Percentiles rank a stretch among this genome's conserved stretches.
phyloP scores from a whole-genome alignment of 495 filamentous ascomycete species.

The Lasiosphaeria miniovina region DNA sequence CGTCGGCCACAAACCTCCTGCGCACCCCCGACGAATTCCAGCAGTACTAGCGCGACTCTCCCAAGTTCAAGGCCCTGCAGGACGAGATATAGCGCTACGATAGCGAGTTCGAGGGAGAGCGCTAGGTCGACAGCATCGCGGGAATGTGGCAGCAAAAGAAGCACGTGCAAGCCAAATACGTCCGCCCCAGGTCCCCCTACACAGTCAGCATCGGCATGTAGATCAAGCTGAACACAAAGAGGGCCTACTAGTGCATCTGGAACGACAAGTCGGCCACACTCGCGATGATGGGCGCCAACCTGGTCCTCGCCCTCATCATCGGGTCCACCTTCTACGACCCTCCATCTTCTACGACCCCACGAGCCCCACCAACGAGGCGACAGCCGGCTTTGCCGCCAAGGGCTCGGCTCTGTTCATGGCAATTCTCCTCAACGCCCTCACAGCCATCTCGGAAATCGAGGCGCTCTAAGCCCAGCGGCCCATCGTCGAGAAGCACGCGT shows the following conservation, averaged over 20 bases:
- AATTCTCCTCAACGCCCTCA: constrained; percentile 52
- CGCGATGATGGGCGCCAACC: constrained; percentile 26
- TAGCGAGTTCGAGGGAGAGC: constrained; percentile 45
- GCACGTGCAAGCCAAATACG: constrained; percentile 36
- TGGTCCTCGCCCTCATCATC: constrained; percentile 47
- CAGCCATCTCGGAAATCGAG: constrained; percentile 60
- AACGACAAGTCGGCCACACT: constrained; percentile 33
- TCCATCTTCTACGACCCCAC: too few species aligned
- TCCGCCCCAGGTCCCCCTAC: constrained; percentile 50
- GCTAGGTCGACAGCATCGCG: constrained; percentile 7
- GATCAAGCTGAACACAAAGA: constrained; percentile 49
- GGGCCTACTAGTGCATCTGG: constrained; percentile 48
- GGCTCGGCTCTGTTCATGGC: constrained; percentile 58
- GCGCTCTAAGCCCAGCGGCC: constrained; percentile 58
- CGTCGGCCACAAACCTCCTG: constrained; percentile 68
- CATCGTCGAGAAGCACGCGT: constrained; percentile 63
- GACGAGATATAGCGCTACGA: constrained; percentile 63
- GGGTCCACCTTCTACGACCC: constrained; percentile 49
- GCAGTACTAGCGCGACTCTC: constrained; percentile 37
- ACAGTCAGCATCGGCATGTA: constrained; percentile 57
- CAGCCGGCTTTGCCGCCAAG: constrained; percentile 45
- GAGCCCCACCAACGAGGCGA: too few species aligned
- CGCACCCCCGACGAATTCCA: constrained; percentile 63
- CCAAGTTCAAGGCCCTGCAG: constrained; percentile 54
- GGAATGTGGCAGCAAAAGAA: constrained; percentile 29